These are phyloP conservation scores for Ophiostoma pallidulum DNA, from an alignment of 2,329 filamentous ascomycete species.

Conservation along the genomic window DNA sequence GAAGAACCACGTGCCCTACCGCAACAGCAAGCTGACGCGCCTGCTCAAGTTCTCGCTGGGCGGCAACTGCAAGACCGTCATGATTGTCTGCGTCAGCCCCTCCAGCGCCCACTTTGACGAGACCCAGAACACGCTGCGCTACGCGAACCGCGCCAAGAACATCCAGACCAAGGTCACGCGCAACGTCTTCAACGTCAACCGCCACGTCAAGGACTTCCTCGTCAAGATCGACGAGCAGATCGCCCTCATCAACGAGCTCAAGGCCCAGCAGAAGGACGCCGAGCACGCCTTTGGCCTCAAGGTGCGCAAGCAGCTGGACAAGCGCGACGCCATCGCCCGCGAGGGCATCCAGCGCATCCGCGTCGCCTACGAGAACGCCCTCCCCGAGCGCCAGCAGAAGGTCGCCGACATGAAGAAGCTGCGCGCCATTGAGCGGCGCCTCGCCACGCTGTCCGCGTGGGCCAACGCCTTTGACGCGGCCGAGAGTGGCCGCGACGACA, in stretches of 20 bases:
- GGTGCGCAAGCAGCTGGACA: slow-evolving; percentile 83
- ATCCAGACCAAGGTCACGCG: slow-evolving; percentile 99
- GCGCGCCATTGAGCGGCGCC: slow-evolving; percentile 73
- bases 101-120: slow-evolving; percentile 97
- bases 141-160: slow-evolving; percentile 96
- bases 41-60: slow-evolving; percentile 94
- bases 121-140: slow-evolving; percentile 94
- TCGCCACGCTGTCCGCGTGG: slow-evolving; percentile 81
- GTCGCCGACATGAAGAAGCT: slow-evolving; percentile 70
- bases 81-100: slow-evolving; percentile 98
- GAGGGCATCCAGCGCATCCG: slow-evolving; percentile 77
- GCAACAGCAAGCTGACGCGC: slow-evolving; percentile 93
- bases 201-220: slow-evolving; percentile 97
- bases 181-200: slow-evolving; percentile 98
- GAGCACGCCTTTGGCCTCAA: slow-evolving; percentile 76
- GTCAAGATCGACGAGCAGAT: slow-evolving; percentile 99
- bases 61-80: slow-evolving; percentile 97
- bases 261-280: slow-evolving; percentile 82
- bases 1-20: slow-evolving; percentile 88
- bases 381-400: slow-evolving; percentile 68
- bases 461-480: slow-evolving; percentile 74
- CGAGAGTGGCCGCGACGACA: slow-evolving; percentile 54
- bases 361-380: slow-evolving; percentile 72
- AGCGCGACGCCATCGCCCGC: slow-evolving; percentile 62
- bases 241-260: slow-evolving; percentile 90